Evolutionary conservation across 352 stramenopile species (phyloP), one percentile per base, ranked within the genome.

Genomic region (Globisporangium polare): DNA sequence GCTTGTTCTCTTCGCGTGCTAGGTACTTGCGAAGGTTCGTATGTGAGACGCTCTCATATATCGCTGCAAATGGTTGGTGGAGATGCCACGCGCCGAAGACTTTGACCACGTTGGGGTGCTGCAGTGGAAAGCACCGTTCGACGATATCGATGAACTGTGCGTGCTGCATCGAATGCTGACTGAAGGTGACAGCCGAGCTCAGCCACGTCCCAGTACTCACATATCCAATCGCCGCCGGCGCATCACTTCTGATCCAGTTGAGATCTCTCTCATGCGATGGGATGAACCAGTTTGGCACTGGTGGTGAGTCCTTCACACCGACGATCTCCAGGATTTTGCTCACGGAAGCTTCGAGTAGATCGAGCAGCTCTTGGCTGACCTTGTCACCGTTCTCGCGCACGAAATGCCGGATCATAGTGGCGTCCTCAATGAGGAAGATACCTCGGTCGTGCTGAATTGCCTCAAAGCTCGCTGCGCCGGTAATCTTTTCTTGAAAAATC

Each of bases 181-280:
- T 26, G 15, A 41, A 18, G 8, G 1, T 54, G 3, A 35, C 3
- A 37, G 17, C 7, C 0, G 49, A 24, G 8, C 3, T 24, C 18
- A 35, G 9, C 24, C 49, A 54, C 27, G 9, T 24, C 17, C 18
- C 31, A 4, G 13, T 37, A 6, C 24, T 6, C 37, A 46, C 20
- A 5, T 26, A 18, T 55, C 18, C 22, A 26, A 9, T 10, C 17
- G 1, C 50, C 7, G 17, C 9, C 12, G 2, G 27, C 0, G 15
- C 27, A n/a, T 53, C 24, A 10, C 13, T 8, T 3, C 46, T 22
- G 12, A 60, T 43, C 10, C n/a, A 29, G 27, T 35, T 9, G 39
- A 60, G 35, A 8, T 50, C 41, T 26, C 96, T 45, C 77, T 88
- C 31, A 68, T 97, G 17, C 80, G 96, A 54, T 55, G 97, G 20